These are phyloP conservation scores for Blastomyces emzantsi DNA, from an alignment of 2,329 filamentous ascomycete species.

Conservation along the genomic window DNA sequence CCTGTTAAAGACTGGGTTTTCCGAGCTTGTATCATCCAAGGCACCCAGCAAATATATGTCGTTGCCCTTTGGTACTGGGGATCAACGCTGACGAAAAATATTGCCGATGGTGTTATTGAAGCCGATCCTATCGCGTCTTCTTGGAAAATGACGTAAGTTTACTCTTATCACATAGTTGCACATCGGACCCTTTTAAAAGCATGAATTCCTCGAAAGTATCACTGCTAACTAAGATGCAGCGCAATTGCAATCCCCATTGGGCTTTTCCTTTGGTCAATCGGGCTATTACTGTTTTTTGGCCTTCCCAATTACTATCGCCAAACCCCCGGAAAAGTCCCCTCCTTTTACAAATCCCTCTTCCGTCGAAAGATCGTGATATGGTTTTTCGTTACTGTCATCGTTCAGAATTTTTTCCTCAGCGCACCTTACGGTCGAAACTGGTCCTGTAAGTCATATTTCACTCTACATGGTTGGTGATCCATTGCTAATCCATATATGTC, in stretches of 20 bases:
- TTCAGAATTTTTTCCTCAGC: conserved; percentile 60
- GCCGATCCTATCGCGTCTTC: neutral
- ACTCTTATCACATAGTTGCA: neutral
- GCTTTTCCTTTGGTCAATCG: conserved; percentile 48
- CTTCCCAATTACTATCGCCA: conserved; percentile 60
- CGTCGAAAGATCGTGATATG: conserved; percentile 57
- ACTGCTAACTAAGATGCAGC: conserved; percentile 18
- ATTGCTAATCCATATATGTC: conserved; percentile 1
- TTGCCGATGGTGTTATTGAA: conserved; percentile 31
- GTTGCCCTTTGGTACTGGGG: conserved; percentile 61
- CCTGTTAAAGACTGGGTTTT: conserved; percentile 59
- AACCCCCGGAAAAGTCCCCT: conserved; percentile 53
- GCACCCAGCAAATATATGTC: conserved; percentile 58
- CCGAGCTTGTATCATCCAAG: conserved; percentile 57
- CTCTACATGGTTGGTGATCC: neutral
- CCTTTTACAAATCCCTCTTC: conserved; percentile 54
- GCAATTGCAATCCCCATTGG: conserved; percentile 52
- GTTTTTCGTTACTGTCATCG: conserved; percentile 55
- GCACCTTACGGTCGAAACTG: conserved; percentile 60
- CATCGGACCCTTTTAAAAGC: conserved; percentile 4
- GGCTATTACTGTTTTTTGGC: conserved; percentile 49
- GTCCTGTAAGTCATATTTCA: conserved; percentile 39
- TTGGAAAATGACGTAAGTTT: conserved; percentile 37
- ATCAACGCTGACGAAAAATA: conserved; percentile 42
- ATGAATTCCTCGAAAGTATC: conserved; percentile 13